Percentiles rank a stretch among this genome's conserved stretches.
These are phyloP conservation scores for Phytophthora fragariaefolia DNA, from an alignment of 352 stramenopile genomes.

Conservation along the genomic window DNA sequence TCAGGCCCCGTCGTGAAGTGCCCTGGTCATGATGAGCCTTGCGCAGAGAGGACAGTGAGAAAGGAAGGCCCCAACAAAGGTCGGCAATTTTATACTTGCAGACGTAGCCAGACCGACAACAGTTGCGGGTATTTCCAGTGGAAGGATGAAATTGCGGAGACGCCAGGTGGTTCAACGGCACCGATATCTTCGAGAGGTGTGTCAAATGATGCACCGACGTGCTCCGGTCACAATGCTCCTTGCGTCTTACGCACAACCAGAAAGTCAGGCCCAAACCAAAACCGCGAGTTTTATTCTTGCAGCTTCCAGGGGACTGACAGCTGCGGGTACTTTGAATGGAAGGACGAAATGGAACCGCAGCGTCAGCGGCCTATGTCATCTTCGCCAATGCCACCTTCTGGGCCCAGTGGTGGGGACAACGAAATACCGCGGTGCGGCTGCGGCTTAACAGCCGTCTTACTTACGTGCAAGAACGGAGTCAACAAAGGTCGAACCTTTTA, in stretches of 20 bases:
- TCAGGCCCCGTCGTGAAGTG: slow-evolving; percentile 43
- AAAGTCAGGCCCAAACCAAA: slow-evolving; percentile 81
- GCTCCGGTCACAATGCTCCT: slow-evolving; percentile 46
- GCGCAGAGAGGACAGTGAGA: slow-evolving; percentile 63
- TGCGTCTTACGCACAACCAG: slow-evolving; percentile 56
- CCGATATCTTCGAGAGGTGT: slow-evolving; percentile 7
- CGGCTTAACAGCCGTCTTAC: slow-evolving; percentile 42
- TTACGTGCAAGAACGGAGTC: slow-evolving; percentile 69
- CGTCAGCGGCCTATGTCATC: background rate
- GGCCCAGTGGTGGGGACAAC: background rate
- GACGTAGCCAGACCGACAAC: slow-evolving; percentile 58
- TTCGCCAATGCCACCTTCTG: slow-evolving; percentile 7
- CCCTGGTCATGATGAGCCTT: slow-evolving; percentile 66
- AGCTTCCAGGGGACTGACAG: slow-evolving; percentile 73
- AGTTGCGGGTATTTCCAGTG: slow-evolving; percentile 78
- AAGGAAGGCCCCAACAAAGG: slow-evolving; percentile 78
- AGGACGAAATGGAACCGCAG: slow-evolving; percentile 69
- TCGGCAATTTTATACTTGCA: slow-evolving; percentile 67
- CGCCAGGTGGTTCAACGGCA: background rate
- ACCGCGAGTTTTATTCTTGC: slow-evolving; percentile 94
- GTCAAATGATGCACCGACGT: slow-evolving; percentile 36
- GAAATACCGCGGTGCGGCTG: slow-evolving; percentile 52
- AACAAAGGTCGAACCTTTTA: slow-evolving; percentile 95
- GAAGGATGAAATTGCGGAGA: slow-evolving; percentile 62
- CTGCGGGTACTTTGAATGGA: slow-evolving; percentile 89